Conservation (phyloP, 73 alveolate genomes). For the Halteria grandinella region DNA sequence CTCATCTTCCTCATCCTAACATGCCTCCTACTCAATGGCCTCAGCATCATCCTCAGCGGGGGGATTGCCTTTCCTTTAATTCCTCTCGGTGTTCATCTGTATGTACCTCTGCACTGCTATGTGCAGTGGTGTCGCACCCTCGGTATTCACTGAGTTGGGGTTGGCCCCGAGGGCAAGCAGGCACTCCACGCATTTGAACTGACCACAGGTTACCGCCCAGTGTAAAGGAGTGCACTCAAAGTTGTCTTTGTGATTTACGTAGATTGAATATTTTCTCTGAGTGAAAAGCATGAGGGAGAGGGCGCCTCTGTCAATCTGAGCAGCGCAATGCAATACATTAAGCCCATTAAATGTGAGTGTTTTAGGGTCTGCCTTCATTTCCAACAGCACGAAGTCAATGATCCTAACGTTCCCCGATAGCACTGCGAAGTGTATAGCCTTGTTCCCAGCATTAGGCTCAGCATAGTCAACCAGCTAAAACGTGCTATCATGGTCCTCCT, state of each 20-base stretch:
- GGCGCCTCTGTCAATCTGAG: conserved; percentile 26
- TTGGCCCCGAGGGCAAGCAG: conserved; percentile 25
- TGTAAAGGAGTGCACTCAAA: conserved; percentile 29
- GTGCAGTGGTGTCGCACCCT: background rate
- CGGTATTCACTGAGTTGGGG: background rate
- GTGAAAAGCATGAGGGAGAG: background rate
- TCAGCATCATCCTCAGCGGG: too few relatives aligned
- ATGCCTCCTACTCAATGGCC: too few relatives aligned
- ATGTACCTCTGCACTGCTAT: conserved; percentile 1
- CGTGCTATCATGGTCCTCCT: background rate
- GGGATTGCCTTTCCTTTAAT: too few relatives aligned
- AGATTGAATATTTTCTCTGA: background rate
- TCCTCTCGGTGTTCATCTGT: too few relatives aligned
- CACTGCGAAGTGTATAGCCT: conserved; percentile 34
- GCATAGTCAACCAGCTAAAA: background rate
- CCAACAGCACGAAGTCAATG: background rate
- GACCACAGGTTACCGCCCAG: conserved; percentile 16
- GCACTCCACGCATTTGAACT: conserved; percentile 31
- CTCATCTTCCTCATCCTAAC: background rate
- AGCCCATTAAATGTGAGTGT: conserved; percentile 15
- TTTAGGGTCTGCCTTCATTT: conserved; percentile 14
- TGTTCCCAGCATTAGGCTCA: conserved; percentile 10
- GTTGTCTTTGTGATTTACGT: background rate
- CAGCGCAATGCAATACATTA: conserved; percentile 45
- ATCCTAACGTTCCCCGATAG: conserved; percentile 5